Evolutionary conservation across 352 stramenopile genomes (phyloP).

Genomic region (Phytophthora quininea): DNA sequence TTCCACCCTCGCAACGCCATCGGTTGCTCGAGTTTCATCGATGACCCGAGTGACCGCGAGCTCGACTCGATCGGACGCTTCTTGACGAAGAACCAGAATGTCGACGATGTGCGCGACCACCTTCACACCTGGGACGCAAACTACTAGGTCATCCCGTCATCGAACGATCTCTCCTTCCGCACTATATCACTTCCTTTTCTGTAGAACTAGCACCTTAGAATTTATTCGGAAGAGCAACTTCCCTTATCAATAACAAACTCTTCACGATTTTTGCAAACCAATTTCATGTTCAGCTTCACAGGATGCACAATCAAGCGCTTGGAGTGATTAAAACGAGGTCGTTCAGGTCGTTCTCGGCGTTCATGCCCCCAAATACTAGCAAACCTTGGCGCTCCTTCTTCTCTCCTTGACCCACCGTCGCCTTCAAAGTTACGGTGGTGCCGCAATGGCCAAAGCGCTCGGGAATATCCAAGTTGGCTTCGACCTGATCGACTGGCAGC

Average conservation of each 20-base stretch:
- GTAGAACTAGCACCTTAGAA: too few species aligned
- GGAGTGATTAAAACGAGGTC: slow-evolving; percentile 37
- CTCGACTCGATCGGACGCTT: slow-evolving; percentile 87
- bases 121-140: slow-evolving; percentile 73
- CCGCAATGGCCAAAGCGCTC: slow-evolving; percentile 61
- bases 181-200: background rate
- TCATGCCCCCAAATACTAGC: slow-evolving; percentile 68
- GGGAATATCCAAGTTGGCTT: slow-evolving; percentile 2
- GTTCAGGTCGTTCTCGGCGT: slow-evolving; percentile 51
- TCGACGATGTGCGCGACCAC: slow-evolving; percentile 72
- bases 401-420: background rate
- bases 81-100: slow-evolving; percentile 52
- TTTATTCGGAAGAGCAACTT: too few species aligned
- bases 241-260: too few species aligned
- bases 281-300: too few species aligned
- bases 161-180: background rate
- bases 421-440: slow-evolving; percentile 21
- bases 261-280: too few species aligned
- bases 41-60: slow-evolving; percentile 89
- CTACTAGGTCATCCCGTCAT: slow-evolving; percentile 39
- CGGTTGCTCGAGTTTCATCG: slow-evolving; percentile 90
- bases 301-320: background rate
- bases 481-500: slow-evolving; percentile 18
- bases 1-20: slow-evolving; percentile 95
- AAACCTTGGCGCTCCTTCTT: slow-evolving; percentile 31